Percentiles rank a stretch among this genome's conserved stretches.
Conservation (phyloP, 2,329 filamentous ascomycete genomes). For the Dothidotthia symphoricarpi region DNA sequence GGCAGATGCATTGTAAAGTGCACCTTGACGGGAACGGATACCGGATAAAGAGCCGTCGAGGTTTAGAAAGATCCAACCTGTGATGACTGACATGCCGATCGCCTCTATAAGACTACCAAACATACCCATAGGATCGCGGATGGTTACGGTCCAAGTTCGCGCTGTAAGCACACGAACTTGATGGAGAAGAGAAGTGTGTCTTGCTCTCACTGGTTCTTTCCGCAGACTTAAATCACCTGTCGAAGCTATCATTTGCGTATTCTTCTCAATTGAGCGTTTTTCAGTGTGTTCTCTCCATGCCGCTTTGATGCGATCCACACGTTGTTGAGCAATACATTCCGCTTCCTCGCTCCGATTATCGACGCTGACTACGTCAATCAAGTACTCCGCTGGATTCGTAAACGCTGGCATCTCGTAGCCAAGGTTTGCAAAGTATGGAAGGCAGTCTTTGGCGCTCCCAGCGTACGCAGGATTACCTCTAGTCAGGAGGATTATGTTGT, state of each 20-base stretch:
- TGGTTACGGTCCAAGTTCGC: constrained; percentile 68
- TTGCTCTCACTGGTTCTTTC: constrained; percentile 23
- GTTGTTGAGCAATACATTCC: constrained; percentile 58
- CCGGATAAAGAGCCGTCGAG: constrained; percentile 66
- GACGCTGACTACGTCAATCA: constrained; percentile 72
- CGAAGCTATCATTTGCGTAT: constrained; percentile 1
- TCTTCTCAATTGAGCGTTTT: constrained; percentile 15
- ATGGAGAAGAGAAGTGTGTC: constrained; percentile 58
- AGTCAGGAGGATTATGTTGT: constrained; percentile 67
- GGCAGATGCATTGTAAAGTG: constrained; percentile 68
- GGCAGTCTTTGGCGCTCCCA: constrained; percentile 57
- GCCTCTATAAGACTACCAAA: constrained; percentile 68
- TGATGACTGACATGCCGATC: constrained; percentile 67
- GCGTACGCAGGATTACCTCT: constrained; percentile 68
- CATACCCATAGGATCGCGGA: constrained; percentile 76
- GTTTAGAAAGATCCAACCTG: constrained; percentile 70
- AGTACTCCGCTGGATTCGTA: constrained; percentile 74
- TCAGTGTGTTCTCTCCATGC: constrained; percentile 53
- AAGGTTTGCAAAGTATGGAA: constrained; percentile 62
- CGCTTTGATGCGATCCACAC: constrained; percentile 61
- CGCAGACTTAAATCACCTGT: constrained; percentile 2
- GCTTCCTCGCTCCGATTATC: constrained; percentile 68
- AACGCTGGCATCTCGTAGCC: constrained; percentile 66
- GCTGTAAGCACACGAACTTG: constrained; percentile 66
- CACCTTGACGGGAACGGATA: constrained; percentile 71